Evolutionary conservation across 176 grass and related monocot genomes (phyloP).

Genomic region (Carex kokanica): DNA sequence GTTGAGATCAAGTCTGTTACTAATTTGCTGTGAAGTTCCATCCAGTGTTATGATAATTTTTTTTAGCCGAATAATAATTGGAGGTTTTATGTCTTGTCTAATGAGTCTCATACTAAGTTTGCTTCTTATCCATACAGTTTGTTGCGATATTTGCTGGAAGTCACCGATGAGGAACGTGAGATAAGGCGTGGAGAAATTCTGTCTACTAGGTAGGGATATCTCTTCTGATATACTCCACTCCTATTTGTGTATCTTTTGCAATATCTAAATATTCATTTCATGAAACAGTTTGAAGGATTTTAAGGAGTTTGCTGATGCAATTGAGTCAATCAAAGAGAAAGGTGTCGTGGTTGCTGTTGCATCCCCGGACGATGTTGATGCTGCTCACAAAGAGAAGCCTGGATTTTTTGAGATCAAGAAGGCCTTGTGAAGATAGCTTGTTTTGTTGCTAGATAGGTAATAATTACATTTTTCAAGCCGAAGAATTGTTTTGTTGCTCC

Average conservation of each 20-base stretch:
- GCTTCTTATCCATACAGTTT: constrained; percentile 44
- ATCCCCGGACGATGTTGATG: constrained; percentile 64
- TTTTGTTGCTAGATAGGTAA: constrained; percentile 21
- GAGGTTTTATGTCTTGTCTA: constrained; percentile 14
- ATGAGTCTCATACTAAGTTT: neutral
- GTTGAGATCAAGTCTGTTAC: neutral
- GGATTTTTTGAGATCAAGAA: constrained; percentile 65
- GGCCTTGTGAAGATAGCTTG: constrained; percentile 48
- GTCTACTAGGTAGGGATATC: constrained; percentile 60
- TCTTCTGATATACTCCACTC: neutral
- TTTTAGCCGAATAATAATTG: neutral
- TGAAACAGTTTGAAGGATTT: constrained; percentile 78
- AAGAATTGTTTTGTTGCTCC: neutral
- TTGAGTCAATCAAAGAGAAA: constrained; percentile 70
- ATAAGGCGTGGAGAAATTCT: constrained; percentile 90
- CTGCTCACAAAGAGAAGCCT: constrained; percentile 49
- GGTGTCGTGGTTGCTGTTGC: constrained; percentile 85
- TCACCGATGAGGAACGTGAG: constrained; percentile 82
- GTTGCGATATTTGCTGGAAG: constrained; percentile 74
- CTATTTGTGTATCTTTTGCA: neutral
- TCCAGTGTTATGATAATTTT: neutral
- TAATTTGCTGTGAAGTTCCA: neutral
- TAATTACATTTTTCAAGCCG: neutral
- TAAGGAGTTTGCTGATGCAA: constrained; percentile 88
- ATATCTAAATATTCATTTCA: neutral